Evolutionary conservation across 768 basidiomycete genomes (phyloP), one percentile per base, ranked within the genome.

Genomic region (Leccinum obscurum): DNA sequence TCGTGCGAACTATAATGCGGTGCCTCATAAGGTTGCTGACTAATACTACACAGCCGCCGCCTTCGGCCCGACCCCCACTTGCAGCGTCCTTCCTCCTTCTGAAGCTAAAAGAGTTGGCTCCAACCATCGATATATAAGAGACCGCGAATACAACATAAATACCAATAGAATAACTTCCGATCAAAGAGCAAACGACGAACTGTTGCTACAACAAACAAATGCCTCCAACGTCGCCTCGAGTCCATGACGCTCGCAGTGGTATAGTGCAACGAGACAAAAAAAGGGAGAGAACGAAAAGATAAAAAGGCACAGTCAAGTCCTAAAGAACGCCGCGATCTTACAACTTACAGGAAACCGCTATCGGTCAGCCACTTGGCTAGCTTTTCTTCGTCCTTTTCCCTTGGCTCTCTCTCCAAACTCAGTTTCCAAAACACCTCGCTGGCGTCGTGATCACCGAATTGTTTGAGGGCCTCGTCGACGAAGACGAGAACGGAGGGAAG

Each of bases 371-470:
- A 66, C 55, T 72, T 73, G 48, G 76, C 77, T 70, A 83, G 73
- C 66, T 73, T 78, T 59, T 83, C 84, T 48, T 83, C 81, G 50
- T 85, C 84, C 51, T 73, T 76, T 66, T 85, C 85, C 39, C 81
- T 73, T 9, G 84, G 84, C 62, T 86, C 84, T n/a, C 82, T 67
- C 54, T 77, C 74, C 51, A 83, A 59, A 58, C 80, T 82, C 26
- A 83, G 63, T 54, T 80, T 75, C 75, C 83, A 85, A 53, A 77
- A 68, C 26, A 70, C 55, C 51, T 78, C 72, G 50, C 69, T 66
- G 9, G 66, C 62, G 37, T 77, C 76, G 56, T 72, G 67, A 61
- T 72, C 70, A 10, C 66, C 70, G 63, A 73, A 74, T 55, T 71
- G 69, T n/a, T 66, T 70, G 48, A 85, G 69, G 7, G 77, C 69